A percentile compares a stretch with the other conserved stretches of the same genome.
Conservation (phyloP, 345 rosid genomes). For the Pelargonium nanum region DNA sequence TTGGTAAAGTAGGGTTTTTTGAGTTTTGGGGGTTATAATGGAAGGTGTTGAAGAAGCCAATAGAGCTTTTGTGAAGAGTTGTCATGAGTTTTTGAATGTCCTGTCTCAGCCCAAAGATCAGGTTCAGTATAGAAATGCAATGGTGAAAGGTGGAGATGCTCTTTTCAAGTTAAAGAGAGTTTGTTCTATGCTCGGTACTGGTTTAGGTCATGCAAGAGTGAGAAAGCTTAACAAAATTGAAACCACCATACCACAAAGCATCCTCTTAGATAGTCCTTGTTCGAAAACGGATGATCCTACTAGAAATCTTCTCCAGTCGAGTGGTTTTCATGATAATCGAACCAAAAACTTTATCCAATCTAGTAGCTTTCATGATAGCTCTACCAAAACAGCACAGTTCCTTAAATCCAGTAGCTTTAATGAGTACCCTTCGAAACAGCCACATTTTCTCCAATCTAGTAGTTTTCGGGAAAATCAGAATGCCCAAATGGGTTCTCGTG, state of each 20-base stretch:
- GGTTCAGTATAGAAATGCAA: conserved; percentile 42
- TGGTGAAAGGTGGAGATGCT: conserved; percentile 72
- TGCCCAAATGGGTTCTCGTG: no score
- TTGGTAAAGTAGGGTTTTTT: conserved; percentile 23
- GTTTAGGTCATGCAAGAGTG: conserved; percentile 92
- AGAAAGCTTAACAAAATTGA: conserved; percentile 55
- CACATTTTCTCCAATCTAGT: not conserved
- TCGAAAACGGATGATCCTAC: conserved; percentile 27
- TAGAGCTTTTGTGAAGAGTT: conserved; percentile 77
- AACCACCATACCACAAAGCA: conserved; percentile 37
- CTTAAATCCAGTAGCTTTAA: not conserved
- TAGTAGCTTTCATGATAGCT: not conserved
- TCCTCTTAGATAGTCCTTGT: conserved; percentile 46
- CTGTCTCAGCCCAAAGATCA: conserved; percentile 54
- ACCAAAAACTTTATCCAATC: not conserved
- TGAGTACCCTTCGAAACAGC: not conserved
- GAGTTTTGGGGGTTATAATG: conserved; percentile 31
- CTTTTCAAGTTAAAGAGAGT: conserved; percentile 83
- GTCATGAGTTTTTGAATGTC: conserved; percentile 63
- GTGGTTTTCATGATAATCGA: not conserved
- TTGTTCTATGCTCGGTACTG: conserved; percentile 48
- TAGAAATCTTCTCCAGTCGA: conserved; percentile 18
- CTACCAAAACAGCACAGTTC: not conserved
- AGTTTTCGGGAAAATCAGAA: not conserved
- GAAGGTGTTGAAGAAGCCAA: conserved; percentile 87